These are phyloP conservation scores for Leccinum boreale DNA, from an alignment of 768 basidiomycete species.

Conservation along the genomic window DNA sequence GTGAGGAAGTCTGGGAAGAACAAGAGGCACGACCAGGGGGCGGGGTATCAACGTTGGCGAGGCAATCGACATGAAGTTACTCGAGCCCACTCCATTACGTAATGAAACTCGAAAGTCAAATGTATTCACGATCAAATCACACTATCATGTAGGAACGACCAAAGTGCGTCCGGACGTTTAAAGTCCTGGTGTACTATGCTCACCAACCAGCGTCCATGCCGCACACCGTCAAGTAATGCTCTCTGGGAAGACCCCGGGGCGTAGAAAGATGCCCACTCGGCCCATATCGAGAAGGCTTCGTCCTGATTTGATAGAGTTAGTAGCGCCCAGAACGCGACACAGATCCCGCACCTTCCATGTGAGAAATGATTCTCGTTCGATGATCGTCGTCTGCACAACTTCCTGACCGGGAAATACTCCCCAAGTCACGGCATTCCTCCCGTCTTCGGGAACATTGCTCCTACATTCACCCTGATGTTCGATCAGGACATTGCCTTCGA, in stretches of 20 bases:
- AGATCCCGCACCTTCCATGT: conserved; percentile 82
- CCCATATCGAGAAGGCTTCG: conserved; percentile 95
- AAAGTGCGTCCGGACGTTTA: conserved; percentile 72
- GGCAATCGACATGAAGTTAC: conserved; percentile 46
- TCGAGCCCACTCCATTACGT: background rate
- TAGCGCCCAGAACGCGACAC: background rate
- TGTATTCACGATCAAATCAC: background rate
- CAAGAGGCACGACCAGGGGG: conserved; percentile 56
- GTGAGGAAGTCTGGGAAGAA: conserved; percentile 64
- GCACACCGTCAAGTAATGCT: conserved; percentile 65
- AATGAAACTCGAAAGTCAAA: background rate
- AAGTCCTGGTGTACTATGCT: conserved; percentile 94
- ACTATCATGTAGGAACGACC: conserved; percentile 71
- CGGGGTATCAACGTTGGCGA: conserved; percentile 75
- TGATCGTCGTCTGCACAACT: conserved; percentile 93
- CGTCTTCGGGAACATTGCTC: conserved; percentile 76
- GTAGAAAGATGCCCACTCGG: conserved; percentile 89
- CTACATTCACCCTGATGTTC: conserved; percentile 62
- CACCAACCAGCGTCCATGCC: conserved; percentile 81
- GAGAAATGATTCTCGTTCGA: conserved; percentile 90
- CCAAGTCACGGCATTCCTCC: conserved; percentile 96
- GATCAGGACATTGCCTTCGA: background rate
- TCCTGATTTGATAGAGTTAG: conserved; percentile 49
- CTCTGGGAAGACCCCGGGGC: conserved; percentile 72
- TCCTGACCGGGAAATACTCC: conserved; percentile 97